These are phyloP conservation scores for Paxillus involutus DNA, from an alignment of 768 basidiomycete species.

Conservation along the genomic window DNA sequence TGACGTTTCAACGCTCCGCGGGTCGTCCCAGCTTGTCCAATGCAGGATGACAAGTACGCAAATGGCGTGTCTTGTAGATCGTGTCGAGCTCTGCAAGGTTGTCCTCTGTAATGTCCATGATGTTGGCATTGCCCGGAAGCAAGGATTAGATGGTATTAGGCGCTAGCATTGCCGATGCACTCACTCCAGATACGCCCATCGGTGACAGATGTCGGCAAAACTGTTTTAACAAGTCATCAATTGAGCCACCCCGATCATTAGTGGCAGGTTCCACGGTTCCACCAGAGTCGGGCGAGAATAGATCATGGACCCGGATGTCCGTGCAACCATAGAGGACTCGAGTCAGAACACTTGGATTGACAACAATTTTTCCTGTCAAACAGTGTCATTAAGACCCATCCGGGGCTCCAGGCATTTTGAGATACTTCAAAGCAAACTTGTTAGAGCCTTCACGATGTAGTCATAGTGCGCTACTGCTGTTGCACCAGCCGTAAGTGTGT, in stretches of 20 bases:
- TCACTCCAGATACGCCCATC: slow-evolving; percentile 54
- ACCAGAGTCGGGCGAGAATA: background rate
- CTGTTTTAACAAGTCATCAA: slow-evolving; percentile 25
- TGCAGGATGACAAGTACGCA: slow-evolving; percentile 60
- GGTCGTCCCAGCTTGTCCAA: slow-evolving; percentile 60
- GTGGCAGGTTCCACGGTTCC: slow-evolving; percentile 35
- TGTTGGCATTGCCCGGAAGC: slow-evolving; percentile 53
- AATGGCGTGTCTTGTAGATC: slow-evolving; percentile 52
- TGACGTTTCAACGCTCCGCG: slow-evolving; percentile 18
- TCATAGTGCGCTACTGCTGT: background rate
- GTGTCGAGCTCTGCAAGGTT: slow-evolving; percentile 55
- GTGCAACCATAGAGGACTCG: background rate
- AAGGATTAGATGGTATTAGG: background rate
- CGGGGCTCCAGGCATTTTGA: too few species aligned
- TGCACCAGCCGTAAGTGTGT: too few species aligned
- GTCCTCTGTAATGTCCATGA: slow-evolving; percentile 58
- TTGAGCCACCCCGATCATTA: background rate
- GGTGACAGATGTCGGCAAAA: slow-evolving; percentile 49
- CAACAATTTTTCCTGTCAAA: too few species aligned
- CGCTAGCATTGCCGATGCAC: slow-evolving; percentile 10
- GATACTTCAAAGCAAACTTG: too few species aligned
- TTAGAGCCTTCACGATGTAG: too few species aligned
- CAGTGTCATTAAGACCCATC: too few species aligned
- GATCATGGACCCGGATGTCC: background rate
- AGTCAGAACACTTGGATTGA: too few species aligned